A percentile compares a stretch with the other conserved stretches of the same genome.
These are phyloP conservation scores for Citrullus colocynthis DNA, from an alignment of 306 rosid species.

Conservation along the genomic window DNA sequence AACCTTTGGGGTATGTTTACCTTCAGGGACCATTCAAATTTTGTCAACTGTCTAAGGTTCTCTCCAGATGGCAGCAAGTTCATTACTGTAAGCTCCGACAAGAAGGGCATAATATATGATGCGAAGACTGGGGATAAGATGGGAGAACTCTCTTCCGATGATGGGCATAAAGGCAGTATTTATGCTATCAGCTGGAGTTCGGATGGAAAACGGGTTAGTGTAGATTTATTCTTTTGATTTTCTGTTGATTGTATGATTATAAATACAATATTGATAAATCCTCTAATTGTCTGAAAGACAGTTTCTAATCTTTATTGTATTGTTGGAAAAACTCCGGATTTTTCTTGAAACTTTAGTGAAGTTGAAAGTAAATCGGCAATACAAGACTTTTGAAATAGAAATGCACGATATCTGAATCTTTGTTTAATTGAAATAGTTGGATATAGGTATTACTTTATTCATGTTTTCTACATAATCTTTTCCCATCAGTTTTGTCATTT, in stretches of 20 bases:
- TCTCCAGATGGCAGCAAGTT: conserved; percentile 93
- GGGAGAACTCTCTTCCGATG: conserved; percentile 79
- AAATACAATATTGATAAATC: neutral
- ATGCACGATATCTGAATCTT: neutral
- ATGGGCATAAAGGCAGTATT: conserved; percentile 85
- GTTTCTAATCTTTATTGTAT: neutral
- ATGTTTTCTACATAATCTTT: neutral
- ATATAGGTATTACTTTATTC: neutral
- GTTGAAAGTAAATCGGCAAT: neutral
- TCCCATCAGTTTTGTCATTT: neutral
- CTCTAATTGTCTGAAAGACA: neutral
- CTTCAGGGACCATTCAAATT: conserved; percentile 92
- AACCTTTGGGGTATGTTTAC: conserved; percentile 17
- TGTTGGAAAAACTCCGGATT: neutral
- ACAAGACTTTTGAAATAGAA: neutral
- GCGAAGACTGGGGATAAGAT: conserved; percentile 78
- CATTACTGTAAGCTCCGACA: conserved; percentile 77
- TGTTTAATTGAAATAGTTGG: neutral
- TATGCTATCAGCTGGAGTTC: conserved; percentile 96
- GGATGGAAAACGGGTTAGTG: conserved; percentile 74
- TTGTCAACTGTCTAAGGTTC: conserved; percentile 79
- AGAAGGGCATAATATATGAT: conserved; percentile 69
- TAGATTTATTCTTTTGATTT: neutral
- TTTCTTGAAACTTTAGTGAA: neutral
- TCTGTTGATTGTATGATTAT: neutral